A percentile compares a stretch with the other conserved stretches of the same genome.
phyloP scores from a whole-genome alignment of 2,329 filamentous ascomycete genomes.

The Fusarium sterilihyphosum region DNA sequence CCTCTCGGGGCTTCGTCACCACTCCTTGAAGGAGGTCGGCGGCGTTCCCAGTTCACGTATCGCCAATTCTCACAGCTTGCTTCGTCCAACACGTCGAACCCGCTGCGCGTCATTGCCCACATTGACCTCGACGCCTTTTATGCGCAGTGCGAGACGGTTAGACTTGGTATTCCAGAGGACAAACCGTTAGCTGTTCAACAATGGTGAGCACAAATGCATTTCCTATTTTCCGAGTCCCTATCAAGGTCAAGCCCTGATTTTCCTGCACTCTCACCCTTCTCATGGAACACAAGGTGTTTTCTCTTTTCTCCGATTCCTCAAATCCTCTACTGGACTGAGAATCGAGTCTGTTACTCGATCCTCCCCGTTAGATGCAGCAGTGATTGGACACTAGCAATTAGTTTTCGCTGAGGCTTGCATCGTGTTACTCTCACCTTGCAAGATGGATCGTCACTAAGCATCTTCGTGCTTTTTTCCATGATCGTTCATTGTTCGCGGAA shows the following conservation, averaged over 20 bases:
- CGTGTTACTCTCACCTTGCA: slow-evolving; percentile 10
- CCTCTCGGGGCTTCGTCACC: slow-evolving; percentile 42
- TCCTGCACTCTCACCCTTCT: neutral
- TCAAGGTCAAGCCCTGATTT: neutral
- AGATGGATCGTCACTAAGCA: neutral
- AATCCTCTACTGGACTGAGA: neutral
- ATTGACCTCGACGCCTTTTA: slow-evolving; percentile 98
- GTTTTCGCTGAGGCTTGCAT: slow-evolving; percentile 12
- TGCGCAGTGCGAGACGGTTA: slow-evolving; percentile 93
- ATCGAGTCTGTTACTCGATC: neutral
- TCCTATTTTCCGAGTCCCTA: neutral
- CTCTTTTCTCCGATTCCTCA: neutral
- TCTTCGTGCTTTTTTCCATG: neutral
- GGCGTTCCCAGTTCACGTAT: slow-evolving; percentile 81
- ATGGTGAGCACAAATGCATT: slow-evolving; percentile 64
- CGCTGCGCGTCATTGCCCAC: slow-evolving; percentile 87
- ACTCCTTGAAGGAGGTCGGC: slow-evolving; percentile 35
- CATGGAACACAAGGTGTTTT: neutral
- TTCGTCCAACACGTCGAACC: slow-evolving; percentile 75
- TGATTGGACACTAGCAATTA: slow-evolving; percentile 1
- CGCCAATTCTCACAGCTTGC: slow-evolving; percentile 82
- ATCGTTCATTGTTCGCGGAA: neutral
- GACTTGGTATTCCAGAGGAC: slow-evolving; percentile 77
- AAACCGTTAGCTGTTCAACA: slow-evolving; percentile 92
- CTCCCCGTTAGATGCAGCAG: neutral